Base-by-base conservation (phyloP, 495 filamentous ascomycete genomes). In the Hypoxylon rickii region DNA sequence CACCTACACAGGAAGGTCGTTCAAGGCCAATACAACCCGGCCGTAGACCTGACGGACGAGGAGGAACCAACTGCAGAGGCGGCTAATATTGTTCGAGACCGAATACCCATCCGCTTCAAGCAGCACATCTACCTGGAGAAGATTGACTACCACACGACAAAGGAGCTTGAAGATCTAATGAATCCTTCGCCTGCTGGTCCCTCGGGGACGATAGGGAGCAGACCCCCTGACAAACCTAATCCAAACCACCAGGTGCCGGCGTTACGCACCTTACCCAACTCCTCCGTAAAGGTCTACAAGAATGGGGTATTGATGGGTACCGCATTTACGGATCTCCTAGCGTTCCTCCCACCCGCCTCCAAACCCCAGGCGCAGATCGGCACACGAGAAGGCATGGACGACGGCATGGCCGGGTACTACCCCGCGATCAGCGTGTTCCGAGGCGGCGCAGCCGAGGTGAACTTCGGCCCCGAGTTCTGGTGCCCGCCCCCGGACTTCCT, bases 381-480 rank as follows among this genome's bases (percentile, higher is more conserved):
- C 7, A 89, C 89, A 10, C 80, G 95, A 16, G 88, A 92, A 43
- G 83, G 81, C 3, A 83, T 94, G 24, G 95, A 99, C 64, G 95
- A 99, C 63, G 93, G 92, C 18, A 88, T 89, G 77, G 78, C 96
- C 2, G 95, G 95, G 0, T 99, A 99, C 67, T 96, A 92, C 67
- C 95, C 95, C 0, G 91, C 93, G 16, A 84, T 97, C 13, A 92
- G 89, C 55, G 90, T 92, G 26, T 97, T 96, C 67, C 84, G 88
- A 17, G 92, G 92, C 32, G 95, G 93, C 20, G 89, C 92, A 2
- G 92, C 88, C 21, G 87, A 96, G 72, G 83, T 91, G 46, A 96
- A 96, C 64, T 95, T 97, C 63, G 90, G 92, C 3, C 89, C 86
- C 0, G 76, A 90, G 10, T 96, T 95, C 76, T 96, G 93, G 91